Percentiles rank a stretch among this genome's conserved stretches.
phyloP scores from a whole-genome alignment of 805 yeast genomes.

The Kazachstania africana region DNA sequence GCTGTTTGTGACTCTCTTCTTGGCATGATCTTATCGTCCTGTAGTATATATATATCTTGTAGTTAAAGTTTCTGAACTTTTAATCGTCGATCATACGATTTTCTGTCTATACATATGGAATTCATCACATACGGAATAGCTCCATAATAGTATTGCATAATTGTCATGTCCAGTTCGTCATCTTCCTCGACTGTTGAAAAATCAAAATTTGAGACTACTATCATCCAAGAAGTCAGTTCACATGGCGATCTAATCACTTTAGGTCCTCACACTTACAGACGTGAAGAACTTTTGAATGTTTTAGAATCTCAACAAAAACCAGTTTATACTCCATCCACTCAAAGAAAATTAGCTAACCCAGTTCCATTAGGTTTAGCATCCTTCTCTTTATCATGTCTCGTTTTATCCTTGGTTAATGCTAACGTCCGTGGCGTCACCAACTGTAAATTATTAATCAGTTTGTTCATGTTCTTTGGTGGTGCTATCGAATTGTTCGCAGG shows the following conservation, averaged over 20 bases:
- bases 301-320: neutral
- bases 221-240: slow-evolving; percentile 13
- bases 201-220: too few relatives aligned
- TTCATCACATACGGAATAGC: too few relatives aligned
- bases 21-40: too few relatives aligned
- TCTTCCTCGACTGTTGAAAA: too few relatives aligned
- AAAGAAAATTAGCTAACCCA: slow-evolving; percentile 55
- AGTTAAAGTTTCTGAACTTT: too few relatives aligned
- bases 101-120: too few relatives aligned
- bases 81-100: too few relatives aligned
- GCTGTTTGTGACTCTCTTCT: too few relatives aligned
- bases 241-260: slow-evolving; percentile 29
- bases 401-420: slow-evolving; percentile 49
- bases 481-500: slow-evolving; percentile 62
- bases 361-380: slow-evolving; percentile 66
- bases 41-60: too few relatives aligned
- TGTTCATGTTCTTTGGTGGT: slow-evolving; percentile 65
- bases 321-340: slow-evolving; percentile 2
- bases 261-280: slow-evolving; percentile 33
- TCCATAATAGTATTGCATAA: too few relatives aligned
- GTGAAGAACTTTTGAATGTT: slow-evolving; percentile 43
- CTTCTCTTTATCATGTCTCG: slow-evolving; percentile 47
- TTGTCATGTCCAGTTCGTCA: too few relatives aligned
- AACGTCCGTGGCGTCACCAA: slow-evolving; percentile 57
- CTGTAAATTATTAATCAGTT: slow-evolving; percentile 50